Conservation (phyloP, 306 rosid species). For the Glycine tomentella region DNA sequence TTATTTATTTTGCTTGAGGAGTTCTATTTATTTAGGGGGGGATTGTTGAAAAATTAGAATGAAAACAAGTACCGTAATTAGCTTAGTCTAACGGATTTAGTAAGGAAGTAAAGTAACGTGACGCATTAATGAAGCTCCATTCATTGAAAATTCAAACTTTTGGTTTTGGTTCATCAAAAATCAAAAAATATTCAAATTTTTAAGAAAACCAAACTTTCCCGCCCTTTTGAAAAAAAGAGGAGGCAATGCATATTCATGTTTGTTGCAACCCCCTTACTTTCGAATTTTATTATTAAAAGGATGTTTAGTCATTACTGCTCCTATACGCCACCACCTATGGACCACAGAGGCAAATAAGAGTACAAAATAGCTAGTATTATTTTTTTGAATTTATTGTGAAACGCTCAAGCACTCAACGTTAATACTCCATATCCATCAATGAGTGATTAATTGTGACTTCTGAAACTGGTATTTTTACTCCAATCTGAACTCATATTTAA, state of each 20-base stretch:
- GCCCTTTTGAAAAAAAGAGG: slow-evolving; percentile 30
- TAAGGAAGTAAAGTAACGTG: too few species aligned
- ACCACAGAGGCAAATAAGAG: slow-evolving; percentile 1
- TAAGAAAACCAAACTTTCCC: not conserved
- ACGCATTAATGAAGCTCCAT: not conserved
- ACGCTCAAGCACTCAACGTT: not conserved
- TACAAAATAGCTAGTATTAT: not conserved
- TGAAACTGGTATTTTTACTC: too few species aligned
- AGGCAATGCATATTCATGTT: not conserved
- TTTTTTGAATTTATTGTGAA: not conserved
- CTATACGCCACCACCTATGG: slow-evolving; percentile 16
- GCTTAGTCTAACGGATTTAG: too few species aligned
- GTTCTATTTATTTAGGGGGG: not conserved
- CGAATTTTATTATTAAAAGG: too few species aligned
- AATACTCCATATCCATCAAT: not conserved
- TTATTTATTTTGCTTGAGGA: too few species aligned
- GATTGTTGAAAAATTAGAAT: not conserved
- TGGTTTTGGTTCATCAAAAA: not conserved
- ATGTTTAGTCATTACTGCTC: not conserved
- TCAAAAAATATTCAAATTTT: slow-evolving; percentile 19
- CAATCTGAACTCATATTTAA: too few species aligned
- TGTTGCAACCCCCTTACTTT: too few species aligned
- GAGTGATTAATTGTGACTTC: too few species aligned
- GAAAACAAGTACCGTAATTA: not conserved
- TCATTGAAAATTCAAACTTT: not conserved